phyloP scores from a whole-genome alignment of 2,329 filamentous ascomycete species.

The Fusarium zealandicum region DNA sequence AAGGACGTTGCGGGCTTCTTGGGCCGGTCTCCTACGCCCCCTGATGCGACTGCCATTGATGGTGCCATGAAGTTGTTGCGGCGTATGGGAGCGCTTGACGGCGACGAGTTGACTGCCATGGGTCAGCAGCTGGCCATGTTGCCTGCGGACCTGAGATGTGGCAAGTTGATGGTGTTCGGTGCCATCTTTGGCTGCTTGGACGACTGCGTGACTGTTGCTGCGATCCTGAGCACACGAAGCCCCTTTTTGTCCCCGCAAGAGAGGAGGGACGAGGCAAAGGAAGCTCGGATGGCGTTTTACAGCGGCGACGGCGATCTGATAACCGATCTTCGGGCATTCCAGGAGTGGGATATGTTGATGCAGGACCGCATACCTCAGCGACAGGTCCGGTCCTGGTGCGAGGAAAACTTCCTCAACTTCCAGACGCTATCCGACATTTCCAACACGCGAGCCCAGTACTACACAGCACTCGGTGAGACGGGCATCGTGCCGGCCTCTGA shows the following conservation, averaged over 20 bases:
- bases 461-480: conserved; percentile 83
- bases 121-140: conserved; percentile 95
- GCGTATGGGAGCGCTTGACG: conserved; percentile 88
- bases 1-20: conserved; percentile 82
- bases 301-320: conserved; percentile 84
- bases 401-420: conserved; percentile 82
- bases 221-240: conserved; percentile 87
- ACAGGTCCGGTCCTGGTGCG: conserved; percentile 78
- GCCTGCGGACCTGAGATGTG: conserved; percentile 88
- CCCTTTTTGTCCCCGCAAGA: conserved; percentile 87
- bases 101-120: conserved; percentile 85
- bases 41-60: conserved; percentile 83
- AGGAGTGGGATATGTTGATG: conserved; percentile 78
- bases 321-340: conserved; percentile 84
- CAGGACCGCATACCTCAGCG: conserved; percentile 65
- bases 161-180: conserved; percentile 94
- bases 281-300: conserved; percentile 77
- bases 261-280: conserved; percentile 81
- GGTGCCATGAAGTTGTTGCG: conserved; percentile 80
- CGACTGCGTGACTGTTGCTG: conserved; percentile 85
- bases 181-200: conserved; percentile 93
- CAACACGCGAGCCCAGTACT: conserved; percentile 85
- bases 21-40: conserved; percentile 85
- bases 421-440: conserved; percentile 88
- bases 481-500: conserved; percentile 69